Percentiles rank a stretch among this genome's conserved stretches.
Conservation (phyloP, 2,329 filamentous ascomycete species). For the Microcera coccophila region DNA sequence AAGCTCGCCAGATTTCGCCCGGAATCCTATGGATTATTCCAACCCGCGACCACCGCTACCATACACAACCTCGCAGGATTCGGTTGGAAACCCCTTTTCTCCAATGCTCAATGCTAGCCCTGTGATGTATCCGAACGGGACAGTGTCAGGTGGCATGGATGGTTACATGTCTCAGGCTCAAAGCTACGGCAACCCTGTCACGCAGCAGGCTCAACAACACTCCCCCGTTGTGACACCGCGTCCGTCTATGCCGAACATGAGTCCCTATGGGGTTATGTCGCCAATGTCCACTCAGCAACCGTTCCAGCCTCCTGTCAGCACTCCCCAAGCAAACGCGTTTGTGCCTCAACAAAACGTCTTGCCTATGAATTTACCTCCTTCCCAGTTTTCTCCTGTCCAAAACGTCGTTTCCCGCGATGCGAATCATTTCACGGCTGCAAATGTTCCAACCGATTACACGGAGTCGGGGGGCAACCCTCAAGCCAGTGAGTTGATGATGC, state of each 20-base stretch:
- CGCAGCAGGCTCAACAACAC: constrained; percentile 22
- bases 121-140: constrained; percentile 23
- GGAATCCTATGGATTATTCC: constrained; percentile 34
- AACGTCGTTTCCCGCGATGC: constrained; percentile 29
- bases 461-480: constrained; percentile 42
- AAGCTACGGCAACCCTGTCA: constrained; percentile 29
- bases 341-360: constrained; percentile 59
- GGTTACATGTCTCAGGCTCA: constrained; percentile 40
- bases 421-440: constrained; percentile 36
- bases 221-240: constrained; percentile 43
- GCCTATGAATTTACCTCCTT: constrained; percentile 59
- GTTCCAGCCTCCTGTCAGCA: constrained; percentile 45
- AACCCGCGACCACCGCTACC: constrained; percentile 38
- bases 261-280: constrained; percentile 51
- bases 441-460: constrained; percentile 41
- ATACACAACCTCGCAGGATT: constrained; percentile 46
- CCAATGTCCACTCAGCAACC: constrained; percentile 48
- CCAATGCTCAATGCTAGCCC: constrained; percentile 44
- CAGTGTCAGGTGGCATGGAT: constrained; percentile 36
- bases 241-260: constrained; percentile 44
- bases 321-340: constrained; percentile 47
- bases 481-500: constrained; percentile 53
- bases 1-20: constrained; percentile 45
- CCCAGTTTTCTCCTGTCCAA: constrained; percentile 46
- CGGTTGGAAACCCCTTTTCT: constrained; percentile 43